phyloP scores from a whole-genome alignment of 2,329 filamentous ascomycete species.

The Penicillium sp. region DNA sequence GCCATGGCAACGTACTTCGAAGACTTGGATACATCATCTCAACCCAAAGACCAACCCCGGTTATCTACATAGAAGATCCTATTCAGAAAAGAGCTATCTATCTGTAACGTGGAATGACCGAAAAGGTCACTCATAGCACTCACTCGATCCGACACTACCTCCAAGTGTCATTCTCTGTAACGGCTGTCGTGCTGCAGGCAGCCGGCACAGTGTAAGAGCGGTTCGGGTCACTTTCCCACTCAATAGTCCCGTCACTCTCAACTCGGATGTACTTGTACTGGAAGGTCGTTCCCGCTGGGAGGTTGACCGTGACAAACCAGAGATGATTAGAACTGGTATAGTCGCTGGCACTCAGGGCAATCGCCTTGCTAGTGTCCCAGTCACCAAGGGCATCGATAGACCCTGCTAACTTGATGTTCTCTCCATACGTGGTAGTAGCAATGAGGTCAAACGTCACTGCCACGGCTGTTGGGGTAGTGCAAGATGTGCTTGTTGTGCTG shows the following conservation, averaged over 20 bases:
- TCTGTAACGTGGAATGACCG: no score
- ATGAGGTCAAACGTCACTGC: slow-evolving; percentile 62
- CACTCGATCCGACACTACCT: slow-evolving; percentile 10
- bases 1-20: no score
- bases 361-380: slow-evolving; percentile 58
- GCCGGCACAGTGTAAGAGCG: slow-evolving; percentile 41
- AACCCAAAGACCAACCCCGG: no score
- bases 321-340: slow-evolving; percentile 61
- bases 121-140: no score
- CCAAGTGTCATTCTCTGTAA: slow-evolving; percentile 42
- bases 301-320: slow-evolving; percentile 58
- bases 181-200: slow-evolving; percentile 32
- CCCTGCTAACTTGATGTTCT: no score
- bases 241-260: slow-evolving; percentile 52
- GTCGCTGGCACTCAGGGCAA: slow-evolving; percentile 56
- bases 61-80: no score
- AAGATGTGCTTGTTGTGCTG: slow-evolving; percentile 1
- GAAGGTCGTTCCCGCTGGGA: slow-evolving; percentile 57
- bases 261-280: slow-evolving; percentile 70
- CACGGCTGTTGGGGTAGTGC: slow-evolving; percentile 43
- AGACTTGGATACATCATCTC: no score
- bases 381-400: slow-evolving; percentile 49
- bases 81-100: no score
- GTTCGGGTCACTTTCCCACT: slow-evolving; percentile 62
- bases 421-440: slow-evolving; percentile 48